Evolutionary conservation across 2,329 filamentous ascomycete genomes (phyloP).

Genomic region (Phyllosticta ampelicida): DNA sequence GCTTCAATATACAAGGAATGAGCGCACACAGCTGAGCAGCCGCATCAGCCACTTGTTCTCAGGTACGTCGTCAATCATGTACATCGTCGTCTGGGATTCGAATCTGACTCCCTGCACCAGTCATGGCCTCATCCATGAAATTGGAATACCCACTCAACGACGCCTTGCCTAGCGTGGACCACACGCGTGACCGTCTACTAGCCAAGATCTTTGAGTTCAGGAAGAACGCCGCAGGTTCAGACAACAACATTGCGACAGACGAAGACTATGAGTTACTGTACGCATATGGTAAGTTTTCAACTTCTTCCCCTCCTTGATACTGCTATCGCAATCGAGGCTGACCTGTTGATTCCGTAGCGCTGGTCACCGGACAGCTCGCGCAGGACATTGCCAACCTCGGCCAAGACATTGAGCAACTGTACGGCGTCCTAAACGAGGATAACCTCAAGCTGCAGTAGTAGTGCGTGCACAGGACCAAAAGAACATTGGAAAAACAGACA

Average conservation of each 20-base stretch:
- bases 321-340: no score
- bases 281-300: conserved; percentile 64
- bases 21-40: conserved; percentile 71
- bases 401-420: conserved; percentile 47
- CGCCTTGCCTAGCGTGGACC: conserved; percentile 71
- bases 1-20: conserved; percentile 64
- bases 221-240: conserved; percentile 47
- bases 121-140: conserved; percentile 87
- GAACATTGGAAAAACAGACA: neutral
- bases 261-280: conserved; percentile 86
- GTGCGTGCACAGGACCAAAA: neutral
- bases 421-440: conserved; percentile 52
- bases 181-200: conserved; percentile 70
- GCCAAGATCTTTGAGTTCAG: conserved; percentile 83
- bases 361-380: conserved; percentile 51
- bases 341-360: conserved; percentile 31
- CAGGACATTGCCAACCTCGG: conserved; percentile 45
- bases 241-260: conserved; percentile 45
- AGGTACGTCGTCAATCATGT: conserved; percentile 31
- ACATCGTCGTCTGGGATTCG: neutral
- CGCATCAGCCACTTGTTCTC: conserved; percentile 80
- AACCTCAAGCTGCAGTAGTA: conserved; percentile 43
- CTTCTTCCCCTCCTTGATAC: neutral
- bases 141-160: conserved; percentile 89
- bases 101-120: conserved; percentile 25